Evolutionary conservation across 768 basidiomycete species (phyloP).

Genomic region (Austroboletus festivus): DNA sequence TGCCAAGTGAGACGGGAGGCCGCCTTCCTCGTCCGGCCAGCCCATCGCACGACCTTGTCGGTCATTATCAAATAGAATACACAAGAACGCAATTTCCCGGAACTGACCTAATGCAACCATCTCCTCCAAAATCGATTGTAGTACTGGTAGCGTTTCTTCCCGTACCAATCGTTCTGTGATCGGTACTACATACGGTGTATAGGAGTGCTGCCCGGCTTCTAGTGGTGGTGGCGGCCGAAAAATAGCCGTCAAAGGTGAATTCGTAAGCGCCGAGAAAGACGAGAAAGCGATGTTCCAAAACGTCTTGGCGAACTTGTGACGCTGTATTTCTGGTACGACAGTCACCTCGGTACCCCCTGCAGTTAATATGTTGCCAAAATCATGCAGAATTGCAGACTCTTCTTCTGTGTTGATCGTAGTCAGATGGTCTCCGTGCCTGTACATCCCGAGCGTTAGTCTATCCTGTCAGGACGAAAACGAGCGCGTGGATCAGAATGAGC

Average conservation of each 20-base stretch:
- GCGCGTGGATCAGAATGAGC: neutral
- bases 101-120: conserved; percentile 39
- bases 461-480: conserved; percentile 26
- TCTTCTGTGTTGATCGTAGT: conserved; percentile 39
- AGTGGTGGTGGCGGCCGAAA: conserved; percentile 40
- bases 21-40: conserved; percentile 44
- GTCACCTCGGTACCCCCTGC: conserved; percentile 46
- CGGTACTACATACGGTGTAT: conserved; percentile 39
- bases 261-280: conserved; percentile 48
- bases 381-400: conserved; percentile 42
- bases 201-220: conserved; percentile 20
- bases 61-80: conserved; percentile 2
- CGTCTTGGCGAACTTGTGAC: conserved; percentile 60
- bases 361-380: conserved; percentile 43
- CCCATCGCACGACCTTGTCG: conserved; percentile 24
- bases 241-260: conserved; percentile 46
- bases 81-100: neutral
- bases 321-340: conserved; percentile 58
- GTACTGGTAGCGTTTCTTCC: conserved; percentile 43
- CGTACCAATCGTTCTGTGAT: conserved; percentile 41
- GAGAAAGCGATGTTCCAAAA: conserved; percentile 62
- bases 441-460: conserved; percentile 50
- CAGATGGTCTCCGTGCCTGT: conserved; percentile 43
- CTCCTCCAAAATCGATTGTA: conserved; percentile 47
- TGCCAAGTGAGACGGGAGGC: conserved; percentile 44